Percentiles rank a stretch among this genome's conserved stretches.
These are phyloP conservation scores for Bipolaris gigantea DNA, from an alignment of 2,329 filamentous ascomycete species.

Conservation along the genomic window DNA sequence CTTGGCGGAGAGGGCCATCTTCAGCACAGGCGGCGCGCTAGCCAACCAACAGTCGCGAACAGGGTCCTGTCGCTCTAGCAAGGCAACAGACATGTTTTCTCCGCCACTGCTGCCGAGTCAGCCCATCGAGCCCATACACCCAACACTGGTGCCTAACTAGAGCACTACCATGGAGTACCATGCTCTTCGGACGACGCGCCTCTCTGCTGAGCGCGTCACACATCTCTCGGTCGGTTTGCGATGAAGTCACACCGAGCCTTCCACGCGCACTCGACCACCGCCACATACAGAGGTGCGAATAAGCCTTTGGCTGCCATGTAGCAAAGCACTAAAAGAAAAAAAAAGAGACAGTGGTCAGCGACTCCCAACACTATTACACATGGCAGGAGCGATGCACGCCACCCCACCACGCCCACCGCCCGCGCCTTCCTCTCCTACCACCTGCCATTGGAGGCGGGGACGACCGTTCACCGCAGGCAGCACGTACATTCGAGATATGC, in stretches of 20 bases:
- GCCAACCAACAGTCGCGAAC: constrained; percentile 10
- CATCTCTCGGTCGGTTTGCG: constrained; percentile 17
- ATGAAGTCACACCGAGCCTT: constrained; percentile 15
- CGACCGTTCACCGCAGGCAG: constrained; percentile 18
- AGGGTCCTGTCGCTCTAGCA: constrained; percentile 20
- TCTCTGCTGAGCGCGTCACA: constrained; percentile 29
- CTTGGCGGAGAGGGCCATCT: constrained; percentile 21
- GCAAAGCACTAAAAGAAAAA: neutral
- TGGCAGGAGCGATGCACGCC: constrained; percentile 9
- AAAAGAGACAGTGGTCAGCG: neutral
- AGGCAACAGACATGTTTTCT: constrained; percentile 22
- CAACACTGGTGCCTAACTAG: constrained; percentile 33
- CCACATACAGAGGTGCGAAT: constrained; percentile 1
- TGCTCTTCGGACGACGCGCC: constrained; percentile 38
- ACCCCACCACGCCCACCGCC: constrained; percentile 6
- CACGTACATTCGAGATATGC: constrained; percentile 1
- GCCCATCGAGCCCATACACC: constrained; percentile 6
- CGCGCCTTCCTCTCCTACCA: constrained; percentile 3
- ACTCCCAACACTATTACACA: neutral
- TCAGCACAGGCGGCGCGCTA: constrained; percentile 20
- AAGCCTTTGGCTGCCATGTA: neutral
- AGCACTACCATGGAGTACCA: constrained; percentile 43
- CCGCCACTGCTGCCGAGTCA: constrained; percentile 1
- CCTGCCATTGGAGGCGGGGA: constrained; percentile 26
- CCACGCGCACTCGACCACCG: constrained; percentile 1